Evolutionary conservation across 2,329 filamentous ascomycete genomes (phyloP).

Genomic region (Coniochaeta hoffmannii): DNA sequence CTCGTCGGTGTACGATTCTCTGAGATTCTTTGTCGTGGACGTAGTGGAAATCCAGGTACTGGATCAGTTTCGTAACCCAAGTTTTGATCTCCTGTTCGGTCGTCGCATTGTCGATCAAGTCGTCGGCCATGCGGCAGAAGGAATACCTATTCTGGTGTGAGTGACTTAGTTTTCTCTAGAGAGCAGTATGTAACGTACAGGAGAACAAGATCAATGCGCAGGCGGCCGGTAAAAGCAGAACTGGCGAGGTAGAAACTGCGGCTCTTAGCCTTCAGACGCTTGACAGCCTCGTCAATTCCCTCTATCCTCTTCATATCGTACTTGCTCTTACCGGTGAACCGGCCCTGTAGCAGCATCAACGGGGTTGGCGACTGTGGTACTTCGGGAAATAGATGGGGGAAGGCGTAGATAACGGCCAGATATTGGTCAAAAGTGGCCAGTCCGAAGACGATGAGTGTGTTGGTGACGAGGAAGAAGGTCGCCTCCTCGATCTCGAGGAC

Average conservation of each 20-base stretch:
- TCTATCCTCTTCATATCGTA: constrained; percentile 52
- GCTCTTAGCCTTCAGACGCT: constrained; percentile 54
- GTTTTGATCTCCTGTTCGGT: constrained; percentile 41
- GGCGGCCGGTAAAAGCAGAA: constrained; percentile 57
- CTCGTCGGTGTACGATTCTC: constrained; percentile 2
- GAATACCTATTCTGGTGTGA: constrained; percentile 45
- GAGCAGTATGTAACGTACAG: constrained; percentile 34
- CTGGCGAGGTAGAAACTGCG: constrained; percentile 69
- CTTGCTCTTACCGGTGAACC: constrained; percentile 33
- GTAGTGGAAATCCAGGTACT: constrained; percentile 50
- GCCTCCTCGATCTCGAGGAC: constrained; percentile 68
- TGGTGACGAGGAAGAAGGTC: constrained; percentile 65
- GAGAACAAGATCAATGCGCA: constrained; percentile 61
- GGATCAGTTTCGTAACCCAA: constrained; percentile 52
- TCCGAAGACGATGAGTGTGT: constrained; percentile 62
- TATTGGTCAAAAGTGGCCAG: constrained; percentile 63
- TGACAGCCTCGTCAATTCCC: constrained; percentile 52
- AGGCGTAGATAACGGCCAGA: constrained; percentile 56
- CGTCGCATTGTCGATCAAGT: constrained; percentile 60
- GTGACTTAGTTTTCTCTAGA: background rate
- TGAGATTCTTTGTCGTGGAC: constrained; percentile 18
- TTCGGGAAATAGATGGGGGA: constrained; percentile 47
- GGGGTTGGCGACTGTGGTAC: constrained; percentile 42
- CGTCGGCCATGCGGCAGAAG: constrained; percentile 67
- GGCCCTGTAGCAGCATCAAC: constrained; percentile 40